These are phyloP conservation scores for Aspergillus fischeri DNA, from an alignment of 2,329 filamentous ascomycete species.

Conservation along the genomic window DNA sequence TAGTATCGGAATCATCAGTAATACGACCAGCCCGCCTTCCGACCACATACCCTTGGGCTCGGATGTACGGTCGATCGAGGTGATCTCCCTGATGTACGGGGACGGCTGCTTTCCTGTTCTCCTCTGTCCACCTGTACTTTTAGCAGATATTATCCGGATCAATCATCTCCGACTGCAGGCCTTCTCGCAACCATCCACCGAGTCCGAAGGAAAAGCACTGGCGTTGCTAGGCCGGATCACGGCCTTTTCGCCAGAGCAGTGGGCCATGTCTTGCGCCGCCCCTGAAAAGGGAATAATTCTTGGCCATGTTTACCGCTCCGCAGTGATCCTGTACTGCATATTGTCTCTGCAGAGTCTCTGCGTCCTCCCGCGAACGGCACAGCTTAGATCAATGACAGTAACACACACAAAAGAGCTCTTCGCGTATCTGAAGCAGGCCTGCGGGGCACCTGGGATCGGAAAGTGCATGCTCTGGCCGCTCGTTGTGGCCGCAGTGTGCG, in stretches of 20 bases:
- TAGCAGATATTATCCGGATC: slow-evolving; percentile 3
- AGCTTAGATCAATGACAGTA: neutral
- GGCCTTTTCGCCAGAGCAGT: slow-evolving; percentile 1
- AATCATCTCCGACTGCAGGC: slow-evolving; percentile 5
- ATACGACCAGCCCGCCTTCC: slow-evolving; percentile 5
- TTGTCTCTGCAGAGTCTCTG: slow-evolving; percentile 1
- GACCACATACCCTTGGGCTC: slow-evolving; percentile 1
- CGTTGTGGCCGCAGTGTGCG: slow-evolving; percentile 2
- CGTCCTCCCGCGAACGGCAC: neutral
- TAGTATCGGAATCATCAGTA: slow-evolving; percentile 6
- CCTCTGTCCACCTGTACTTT: slow-evolving; percentile 2
- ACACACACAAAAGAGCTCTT: neutral
- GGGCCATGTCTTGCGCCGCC: neutral
- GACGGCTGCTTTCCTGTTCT: slow-evolving; percentile 2
- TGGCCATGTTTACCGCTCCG: slow-evolving; percentile 6
- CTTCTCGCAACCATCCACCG: neutral
- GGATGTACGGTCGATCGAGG: neutral
- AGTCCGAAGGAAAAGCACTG: neutral
- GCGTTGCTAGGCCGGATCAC: slow-evolving; percentile 3
- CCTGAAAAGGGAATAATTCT: neutral
- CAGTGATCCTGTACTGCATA: slow-evolving; percentile 5
- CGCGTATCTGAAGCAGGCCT: neutral
- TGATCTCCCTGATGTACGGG: slow-evolving; percentile 3
- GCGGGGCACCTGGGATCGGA: neutral
- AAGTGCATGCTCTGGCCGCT: slow-evolving; percentile 7